A percentile compares a stretch with the other conserved stretches of the same genome.
These are phyloP conservation scores for Lanzia echinophila DNA, from an alignment of 2,329 filamentous ascomycete genomes.

Conservation along the genomic window DNA sequence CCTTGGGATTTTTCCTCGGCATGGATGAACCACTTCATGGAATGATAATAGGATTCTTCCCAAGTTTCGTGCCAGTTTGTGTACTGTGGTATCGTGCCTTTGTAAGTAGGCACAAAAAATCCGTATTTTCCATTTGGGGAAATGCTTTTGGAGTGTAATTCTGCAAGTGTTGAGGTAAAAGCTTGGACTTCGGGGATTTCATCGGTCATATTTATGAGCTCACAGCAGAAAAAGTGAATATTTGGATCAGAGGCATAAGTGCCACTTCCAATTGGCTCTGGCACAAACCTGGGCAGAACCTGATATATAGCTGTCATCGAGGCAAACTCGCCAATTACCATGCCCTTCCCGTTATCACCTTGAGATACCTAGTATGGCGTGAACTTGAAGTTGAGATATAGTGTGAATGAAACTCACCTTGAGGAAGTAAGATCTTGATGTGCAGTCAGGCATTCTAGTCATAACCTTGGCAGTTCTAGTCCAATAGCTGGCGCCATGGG, in stretches of 20 bases:
- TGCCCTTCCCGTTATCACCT: background rate
- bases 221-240: slow-evolving; percentile 24
- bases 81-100: slow-evolving; percentile 20
- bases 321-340: background rate
- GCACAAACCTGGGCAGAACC: background rate
- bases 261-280: background rate
- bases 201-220: slow-evolving; percentile 25
- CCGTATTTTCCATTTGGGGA: slow-evolving; percentile 3
- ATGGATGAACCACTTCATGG: slow-evolving; percentile 14
- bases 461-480: background rate
- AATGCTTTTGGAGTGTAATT: slow-evolving; percentile 16
- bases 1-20: slow-evolving; percentile 4
- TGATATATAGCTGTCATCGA: background rate
- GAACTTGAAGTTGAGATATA: background rate
- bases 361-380: background rate
- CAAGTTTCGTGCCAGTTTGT: background rate
- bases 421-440: background rate
- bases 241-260: slow-evolving; percentile 19
- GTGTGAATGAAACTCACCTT: background rate
- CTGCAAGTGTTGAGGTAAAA: slow-evolving; percentile 19
- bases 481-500: background rate
- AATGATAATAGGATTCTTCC: slow-evolving; percentile 1
- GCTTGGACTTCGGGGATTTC: slow-evolving; percentile 20
- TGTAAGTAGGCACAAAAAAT: slow-evolving; percentile 26
- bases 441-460: background rate